Conservation (phyloP, 495 filamentous ascomycete genomes). For the Copromyces sp. region DNA sequence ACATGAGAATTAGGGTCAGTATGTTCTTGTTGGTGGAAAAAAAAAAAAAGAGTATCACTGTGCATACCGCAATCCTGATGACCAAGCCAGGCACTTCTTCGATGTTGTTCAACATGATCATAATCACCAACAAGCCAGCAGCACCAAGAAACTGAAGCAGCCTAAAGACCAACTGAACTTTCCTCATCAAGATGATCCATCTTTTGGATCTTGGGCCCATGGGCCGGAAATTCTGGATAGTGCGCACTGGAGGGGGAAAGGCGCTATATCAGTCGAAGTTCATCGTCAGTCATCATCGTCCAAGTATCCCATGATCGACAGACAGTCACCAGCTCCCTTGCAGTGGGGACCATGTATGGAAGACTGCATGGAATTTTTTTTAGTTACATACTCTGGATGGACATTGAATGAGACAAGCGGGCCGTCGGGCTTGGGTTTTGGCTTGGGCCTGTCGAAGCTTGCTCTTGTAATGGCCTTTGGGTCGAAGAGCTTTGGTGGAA, state of each 20-base stretch:
- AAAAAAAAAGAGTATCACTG: neutral
- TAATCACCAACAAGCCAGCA: conserved; percentile 57
- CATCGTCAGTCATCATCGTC: neutral
- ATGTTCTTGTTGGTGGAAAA: neutral
- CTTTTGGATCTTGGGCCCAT: conserved; percentile 63
- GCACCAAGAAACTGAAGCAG: conserved; percentile 54
- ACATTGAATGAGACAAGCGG: conserved; percentile 68
- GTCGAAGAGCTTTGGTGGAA: conserved; percentile 55
- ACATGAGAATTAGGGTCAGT: neutral
- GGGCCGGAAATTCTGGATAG: conserved; percentile 30
- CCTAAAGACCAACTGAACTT: conserved; percentile 56
- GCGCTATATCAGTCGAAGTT: neutral
- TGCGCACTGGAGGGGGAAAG: conserved; percentile 1
- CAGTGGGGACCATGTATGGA: neutral
- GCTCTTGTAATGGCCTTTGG: conserved; percentile 73
- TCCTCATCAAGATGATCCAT: conserved; percentile 54
- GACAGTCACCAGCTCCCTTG: neutral
- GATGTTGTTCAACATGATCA: conserved; percentile 62
- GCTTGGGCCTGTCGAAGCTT: conserved; percentile 49
- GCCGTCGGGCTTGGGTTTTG: conserved; percentile 59
- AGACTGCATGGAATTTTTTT: conserved; percentile 11
- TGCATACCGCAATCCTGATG: conserved; percentile 62
- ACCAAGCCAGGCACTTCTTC: conserved; percentile 57
- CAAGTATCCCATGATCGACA: neutral
- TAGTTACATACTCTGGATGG: conserved; percentile 64